Percentiles rank a stretch among this genome's conserved stretches.
Evolutionary conservation across 768 basidiomycete genomes (phyloP).

Genomic region (Ephemerocybe angulata): DNA sequence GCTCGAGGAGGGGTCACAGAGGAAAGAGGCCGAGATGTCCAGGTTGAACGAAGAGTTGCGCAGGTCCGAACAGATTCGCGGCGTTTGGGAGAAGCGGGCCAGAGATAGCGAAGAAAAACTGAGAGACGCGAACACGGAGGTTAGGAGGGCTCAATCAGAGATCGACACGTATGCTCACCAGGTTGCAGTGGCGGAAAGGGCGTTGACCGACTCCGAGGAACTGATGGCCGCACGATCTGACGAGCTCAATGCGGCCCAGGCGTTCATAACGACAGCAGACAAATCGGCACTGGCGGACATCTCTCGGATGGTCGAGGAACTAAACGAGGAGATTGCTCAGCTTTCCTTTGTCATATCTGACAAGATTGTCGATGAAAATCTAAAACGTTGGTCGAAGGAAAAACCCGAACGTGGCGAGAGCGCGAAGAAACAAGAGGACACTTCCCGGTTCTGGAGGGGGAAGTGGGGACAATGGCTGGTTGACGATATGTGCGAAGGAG

Average conservation of each 20-base stretch:
- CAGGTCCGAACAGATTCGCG: too few species aligned
- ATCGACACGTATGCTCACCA: too few species aligned
- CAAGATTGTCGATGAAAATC: neutral
- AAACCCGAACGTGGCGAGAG: neutral
- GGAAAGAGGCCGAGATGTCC: too few species aligned
- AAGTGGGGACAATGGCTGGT: neutral
- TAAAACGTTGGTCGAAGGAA: neutral
- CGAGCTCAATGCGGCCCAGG: constrained; percentile 39
- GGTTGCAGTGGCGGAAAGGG: too few species aligned
- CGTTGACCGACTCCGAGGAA: too few species aligned
- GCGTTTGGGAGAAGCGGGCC: too few species aligned
- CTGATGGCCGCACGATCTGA: too few species aligned
- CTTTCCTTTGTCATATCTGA: constrained; percentile 43
- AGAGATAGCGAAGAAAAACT: too few species aligned
- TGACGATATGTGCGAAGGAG: neutral
- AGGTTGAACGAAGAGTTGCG: too few species aligned
- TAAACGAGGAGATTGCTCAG: constrained; percentile 50
- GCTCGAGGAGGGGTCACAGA: too few species aligned
- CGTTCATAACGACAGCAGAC: constrained; percentile 42
- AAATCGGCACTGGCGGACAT: constrained; percentile 42
- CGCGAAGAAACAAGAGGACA: neutral
- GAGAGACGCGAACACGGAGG: too few species aligned
- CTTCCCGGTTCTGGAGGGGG: neutral
- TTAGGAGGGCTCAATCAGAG: too few species aligned
- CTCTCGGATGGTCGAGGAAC: constrained; percentile 29